These are phyloP conservation scores for Candida andamanensis DNA, from an alignment of 805 yeast genomes.

Conservation along the genomic window DNA sequence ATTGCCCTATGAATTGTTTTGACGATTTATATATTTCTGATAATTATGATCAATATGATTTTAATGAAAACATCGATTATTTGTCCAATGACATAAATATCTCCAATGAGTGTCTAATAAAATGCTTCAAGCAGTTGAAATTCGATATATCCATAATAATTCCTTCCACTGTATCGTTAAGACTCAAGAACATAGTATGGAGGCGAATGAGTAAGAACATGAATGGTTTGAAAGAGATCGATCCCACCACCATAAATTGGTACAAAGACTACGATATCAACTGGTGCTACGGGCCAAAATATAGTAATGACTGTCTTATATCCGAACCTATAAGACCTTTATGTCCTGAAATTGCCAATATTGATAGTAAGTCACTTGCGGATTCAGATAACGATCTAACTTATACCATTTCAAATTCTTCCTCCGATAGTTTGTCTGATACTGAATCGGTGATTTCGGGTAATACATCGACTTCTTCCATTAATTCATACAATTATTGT, in stretches of 20 bases:
- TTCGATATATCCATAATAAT: constrained; percentile 11
- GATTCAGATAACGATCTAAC: background rate
- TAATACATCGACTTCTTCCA: background rate
- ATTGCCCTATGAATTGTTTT: constrained; percentile 10
- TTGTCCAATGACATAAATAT: constrained; percentile 12
- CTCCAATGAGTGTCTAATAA: constrained; percentile 9
- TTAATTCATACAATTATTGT: background rate
- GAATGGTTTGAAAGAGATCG: constrained; percentile 21
- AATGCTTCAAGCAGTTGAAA: constrained; percentile 13
- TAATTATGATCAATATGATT: constrained; percentile 8
- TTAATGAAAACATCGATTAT: constrained; percentile 16
- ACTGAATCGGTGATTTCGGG: constrained; percentile 3
- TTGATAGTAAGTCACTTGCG: constrained; percentile 2
- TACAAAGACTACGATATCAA: constrained; percentile 50
- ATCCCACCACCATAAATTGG: constrained; percentile 49
- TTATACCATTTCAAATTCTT: constrained; percentile 2
- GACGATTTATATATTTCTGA: constrained; percentile 13
- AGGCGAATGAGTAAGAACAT: constrained; percentile 33
- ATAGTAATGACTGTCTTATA: constrained; percentile 6
- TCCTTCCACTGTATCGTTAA: constrained; percentile 13
- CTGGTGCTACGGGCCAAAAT: constrained; percentile 50
- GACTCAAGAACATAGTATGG: constrained; percentile 37
- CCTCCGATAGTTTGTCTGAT: constrained; percentile 5
- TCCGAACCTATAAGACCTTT: background rate
- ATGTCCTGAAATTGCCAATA: constrained; percentile 1